A percentile compares a stretch with the other conserved stretches of the same genome.
phyloP scores from a whole-genome alignment of 1,284 basidiomycete genomes.

The Tilletia horrida region DNA sequence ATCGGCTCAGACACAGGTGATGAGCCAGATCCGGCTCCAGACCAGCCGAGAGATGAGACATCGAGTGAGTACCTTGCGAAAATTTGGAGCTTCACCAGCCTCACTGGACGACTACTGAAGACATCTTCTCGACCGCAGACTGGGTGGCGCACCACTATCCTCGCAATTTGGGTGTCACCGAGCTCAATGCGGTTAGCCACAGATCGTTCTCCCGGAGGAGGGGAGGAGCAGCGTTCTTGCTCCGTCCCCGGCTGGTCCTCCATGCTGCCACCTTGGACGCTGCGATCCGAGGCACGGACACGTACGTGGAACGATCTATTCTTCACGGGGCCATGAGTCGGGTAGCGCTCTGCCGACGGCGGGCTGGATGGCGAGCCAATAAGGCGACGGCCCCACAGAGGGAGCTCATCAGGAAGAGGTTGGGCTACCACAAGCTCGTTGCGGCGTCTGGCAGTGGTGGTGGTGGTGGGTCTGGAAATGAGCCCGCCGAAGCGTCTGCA shows the following conservation, averaged over 20 bases:
- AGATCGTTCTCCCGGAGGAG: not conserved
- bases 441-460: not conserved
- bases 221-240: not conserved
- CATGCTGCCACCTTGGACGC: constrained; percentile 62
- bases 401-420: constrained; percentile 64
- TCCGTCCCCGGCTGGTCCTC: constrained; percentile 57
- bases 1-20: constrained; percentile 55
- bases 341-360: constrained; percentile 28
- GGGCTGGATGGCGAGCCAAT: constrained; percentile 69
- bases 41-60: not conserved
- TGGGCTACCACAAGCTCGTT: constrained; percentile 37
- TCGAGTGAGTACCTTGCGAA: not conserved
- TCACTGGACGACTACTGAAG: not conserved
- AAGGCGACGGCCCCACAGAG: constrained; percentile 70
- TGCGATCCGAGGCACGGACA: constrained; percentile 69
- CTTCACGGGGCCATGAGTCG: constrained; percentile 56
- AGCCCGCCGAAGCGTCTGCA: not conserved
- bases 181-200: not conserved
- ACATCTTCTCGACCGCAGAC: not conserved
- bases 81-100: not conserved
- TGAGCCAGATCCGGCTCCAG: constrained; percentile 26
- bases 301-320: constrained; percentile 63
- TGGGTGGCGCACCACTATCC: constrained; percentile 14
- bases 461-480: not conserved
- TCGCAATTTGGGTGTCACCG: not conserved